These are phyloP conservation scores for Dothistroma septosporum DNA, from an alignment of 2,329 filamentous ascomycete genomes.

Conservation along the genomic window DNA sequence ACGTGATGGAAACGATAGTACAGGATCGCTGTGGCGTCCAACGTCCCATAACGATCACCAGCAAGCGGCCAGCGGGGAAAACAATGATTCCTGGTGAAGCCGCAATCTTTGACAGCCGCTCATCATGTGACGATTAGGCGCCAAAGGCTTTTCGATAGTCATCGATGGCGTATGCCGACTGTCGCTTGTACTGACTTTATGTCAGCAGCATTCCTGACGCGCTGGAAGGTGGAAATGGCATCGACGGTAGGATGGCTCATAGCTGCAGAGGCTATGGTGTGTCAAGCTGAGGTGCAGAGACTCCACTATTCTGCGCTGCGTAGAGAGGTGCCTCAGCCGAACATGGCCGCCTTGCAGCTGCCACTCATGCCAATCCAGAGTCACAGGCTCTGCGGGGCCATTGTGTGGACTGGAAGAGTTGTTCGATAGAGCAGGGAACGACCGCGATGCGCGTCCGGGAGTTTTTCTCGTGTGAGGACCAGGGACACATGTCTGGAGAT, in stretches of 20 bases:
- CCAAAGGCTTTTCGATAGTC: not conserved
- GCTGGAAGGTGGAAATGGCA: not conserved
- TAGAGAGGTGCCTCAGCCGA: not conserved
- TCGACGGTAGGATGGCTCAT: not conserved
- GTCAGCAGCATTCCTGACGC: not conserved
- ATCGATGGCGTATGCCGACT: not conserved
- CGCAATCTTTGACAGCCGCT: not conserved
- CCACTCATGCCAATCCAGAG: not conserved
- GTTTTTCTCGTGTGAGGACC: not conserved
- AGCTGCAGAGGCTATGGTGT: not conserved
- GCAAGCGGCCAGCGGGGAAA: not conserved
- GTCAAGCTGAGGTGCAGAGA: not conserved
- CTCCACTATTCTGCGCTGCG: not conserved
- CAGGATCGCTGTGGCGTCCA: not conserved
- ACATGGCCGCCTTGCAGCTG: not conserved
- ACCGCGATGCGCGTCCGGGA: not conserved
- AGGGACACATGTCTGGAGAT: not conserved
- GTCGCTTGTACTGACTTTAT: not conserved
- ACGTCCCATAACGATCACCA: not conserved
- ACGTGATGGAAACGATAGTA: not conserved
- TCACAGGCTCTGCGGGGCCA: not conserved
- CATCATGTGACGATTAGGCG: not conserved
- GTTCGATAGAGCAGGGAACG: not conserved
- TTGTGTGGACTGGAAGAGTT: not conserved
- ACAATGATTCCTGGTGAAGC: not conserved